These are phyloP conservation scores for Hyphopichia pseudoburtonii DNA, from an alignment of 1,139 yeast genomes.

Conservation along the genomic window DNA sequence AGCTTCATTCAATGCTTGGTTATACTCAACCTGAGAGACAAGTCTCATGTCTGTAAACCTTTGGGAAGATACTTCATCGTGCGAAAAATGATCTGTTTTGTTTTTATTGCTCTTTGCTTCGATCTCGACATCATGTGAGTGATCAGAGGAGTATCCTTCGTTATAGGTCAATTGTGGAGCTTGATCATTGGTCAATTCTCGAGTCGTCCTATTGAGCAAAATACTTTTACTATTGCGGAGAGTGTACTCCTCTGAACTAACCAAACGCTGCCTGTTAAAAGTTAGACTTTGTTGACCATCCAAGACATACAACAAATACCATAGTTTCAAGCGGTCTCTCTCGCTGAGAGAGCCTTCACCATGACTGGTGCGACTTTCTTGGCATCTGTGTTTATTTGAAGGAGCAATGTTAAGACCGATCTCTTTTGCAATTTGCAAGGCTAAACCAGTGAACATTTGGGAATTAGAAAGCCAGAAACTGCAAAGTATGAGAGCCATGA, in stretches of 20 bases:
- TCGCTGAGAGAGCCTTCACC: constrained; percentile 20
- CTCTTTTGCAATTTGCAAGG: constrained; percentile 62
- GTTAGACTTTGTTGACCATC: constrained; percentile 73
- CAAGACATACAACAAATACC: constrained; percentile 66
- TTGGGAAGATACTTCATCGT: constrained; percentile 5
- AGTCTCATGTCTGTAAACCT: constrained; percentile 54
- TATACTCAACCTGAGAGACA: constrained; percentile 73
- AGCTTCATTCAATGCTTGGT: constrained; percentile 62
- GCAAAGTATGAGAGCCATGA: constrained; percentile 62
- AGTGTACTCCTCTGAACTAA: constrained; percentile 47
- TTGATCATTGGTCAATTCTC: neutral
- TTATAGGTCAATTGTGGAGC: no score
- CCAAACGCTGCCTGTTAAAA: constrained; percentile 56
- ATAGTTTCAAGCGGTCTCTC: constrained; percentile 54
- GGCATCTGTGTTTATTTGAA: neutral
- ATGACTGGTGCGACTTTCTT: constrained; percentile 7
- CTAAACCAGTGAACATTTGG: constrained; percentile 67
- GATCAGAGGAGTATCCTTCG: no score
- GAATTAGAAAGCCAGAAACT: constrained; percentile 70
- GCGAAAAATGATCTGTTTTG: no score
- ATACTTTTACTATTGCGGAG: constrained; percentile 41
- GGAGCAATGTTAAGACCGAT: constrained; percentile 48
- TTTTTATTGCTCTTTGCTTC: no score
- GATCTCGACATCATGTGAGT: no score
- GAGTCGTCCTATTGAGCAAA: constrained; percentile 15